Evolutionary conservation across 176 grass and related monocot species (phyloP).

Genomic region (Phragmites australis): DNA sequence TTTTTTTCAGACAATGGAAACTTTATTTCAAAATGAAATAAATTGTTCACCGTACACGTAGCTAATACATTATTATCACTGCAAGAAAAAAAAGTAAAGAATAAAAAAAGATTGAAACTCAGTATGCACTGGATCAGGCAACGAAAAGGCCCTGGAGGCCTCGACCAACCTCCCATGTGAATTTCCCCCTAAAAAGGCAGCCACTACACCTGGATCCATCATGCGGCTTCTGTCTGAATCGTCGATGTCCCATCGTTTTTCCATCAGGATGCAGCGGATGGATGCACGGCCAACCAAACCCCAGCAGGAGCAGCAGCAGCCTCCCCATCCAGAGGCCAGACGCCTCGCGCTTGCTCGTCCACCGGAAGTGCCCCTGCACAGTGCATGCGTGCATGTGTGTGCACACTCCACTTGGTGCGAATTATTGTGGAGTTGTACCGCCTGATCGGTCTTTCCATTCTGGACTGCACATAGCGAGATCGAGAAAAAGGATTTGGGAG

Average conservation of each 20-base stretch:
- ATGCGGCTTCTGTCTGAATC: neutral
- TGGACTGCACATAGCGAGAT: neutral
- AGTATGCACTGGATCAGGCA: too few species aligned
- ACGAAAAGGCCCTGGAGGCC: too few species aligned
- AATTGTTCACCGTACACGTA: too few species aligned
- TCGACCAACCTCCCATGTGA: too few species aligned
- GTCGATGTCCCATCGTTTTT: neutral
- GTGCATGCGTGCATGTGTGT: too few species aligned
- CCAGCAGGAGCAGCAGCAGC: neutral
- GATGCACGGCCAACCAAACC: slow-evolving; percentile 1
- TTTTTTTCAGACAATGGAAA: too few species aligned
- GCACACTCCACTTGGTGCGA: neutral
- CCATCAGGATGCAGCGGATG: neutral
- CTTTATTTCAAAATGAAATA: too few species aligned
- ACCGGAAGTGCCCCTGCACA: neutral
- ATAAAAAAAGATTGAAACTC: too few species aligned
- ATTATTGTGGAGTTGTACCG: neutral
- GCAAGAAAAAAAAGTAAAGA: too few species aligned
- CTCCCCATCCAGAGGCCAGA: too few species aligned
- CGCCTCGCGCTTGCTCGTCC: neutral
- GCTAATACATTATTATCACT: too few species aligned
- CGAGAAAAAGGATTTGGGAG: neutral
- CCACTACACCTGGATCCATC: neutral
- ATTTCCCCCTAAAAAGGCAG: too few species aligned
- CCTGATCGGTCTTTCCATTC: neutral